Evolutionary conservation across 2,329 filamentous ascomycete genomes (phyloP).

Genomic region (Aquanectria penicillioides): DNA sequence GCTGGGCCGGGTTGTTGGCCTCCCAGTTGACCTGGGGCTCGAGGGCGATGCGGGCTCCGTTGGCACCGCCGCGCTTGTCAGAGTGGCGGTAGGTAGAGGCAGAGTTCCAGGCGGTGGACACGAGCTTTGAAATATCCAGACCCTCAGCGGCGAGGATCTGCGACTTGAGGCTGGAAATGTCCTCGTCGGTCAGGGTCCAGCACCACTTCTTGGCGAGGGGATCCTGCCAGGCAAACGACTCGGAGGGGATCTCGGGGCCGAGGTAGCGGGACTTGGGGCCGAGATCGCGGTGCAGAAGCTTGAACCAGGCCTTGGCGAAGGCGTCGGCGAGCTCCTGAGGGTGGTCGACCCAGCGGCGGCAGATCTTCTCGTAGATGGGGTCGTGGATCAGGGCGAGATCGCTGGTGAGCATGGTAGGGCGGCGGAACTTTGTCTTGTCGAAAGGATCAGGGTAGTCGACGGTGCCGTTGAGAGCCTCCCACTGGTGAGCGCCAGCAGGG

Average conservation of each 20-base stretch:
- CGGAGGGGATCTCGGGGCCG: conserved; percentile 77
- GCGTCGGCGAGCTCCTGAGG: conserved; percentile 74
- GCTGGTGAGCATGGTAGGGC: conserved; percentile 80
- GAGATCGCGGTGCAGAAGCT: conserved; percentile 83
- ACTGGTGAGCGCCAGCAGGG: conserved; percentile 81
- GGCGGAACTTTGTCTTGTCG: conserved; percentile 76
- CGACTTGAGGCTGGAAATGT: conserved; percentile 75
- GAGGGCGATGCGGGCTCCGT: conserved; percentile 81
- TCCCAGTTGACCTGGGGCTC: conserved; percentile 77
- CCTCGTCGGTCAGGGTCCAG: conserved; percentile 68
- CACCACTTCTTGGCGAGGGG: conserved; percentile 70
- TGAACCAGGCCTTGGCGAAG: conserved; percentile 83
- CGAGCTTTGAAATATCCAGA: conserved; percentile 67
- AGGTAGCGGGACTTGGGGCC: conserved; percentile 77
- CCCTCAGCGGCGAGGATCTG: conserved; percentile 70
- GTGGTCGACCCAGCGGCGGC: conserved; percentile 74
- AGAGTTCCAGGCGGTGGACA: conserved; percentile 74
- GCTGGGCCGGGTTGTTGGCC: conserved; percentile 76
- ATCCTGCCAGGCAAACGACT: conserved; percentile 80
- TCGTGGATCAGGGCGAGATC: conserved; percentile 79
- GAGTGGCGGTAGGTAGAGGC: conserved; percentile 78
- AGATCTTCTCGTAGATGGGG: conserved; percentile 79
- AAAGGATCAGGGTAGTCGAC: conserved; percentile 76
- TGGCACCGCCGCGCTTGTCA: conserved; percentile 86
- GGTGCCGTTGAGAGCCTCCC: conserved; percentile 77